These are phyloP conservation scores for Gautieria morchelliformis DNA, from an alignment of 768 basidiomycete genomes.

Conservation along the genomic window DNA sequence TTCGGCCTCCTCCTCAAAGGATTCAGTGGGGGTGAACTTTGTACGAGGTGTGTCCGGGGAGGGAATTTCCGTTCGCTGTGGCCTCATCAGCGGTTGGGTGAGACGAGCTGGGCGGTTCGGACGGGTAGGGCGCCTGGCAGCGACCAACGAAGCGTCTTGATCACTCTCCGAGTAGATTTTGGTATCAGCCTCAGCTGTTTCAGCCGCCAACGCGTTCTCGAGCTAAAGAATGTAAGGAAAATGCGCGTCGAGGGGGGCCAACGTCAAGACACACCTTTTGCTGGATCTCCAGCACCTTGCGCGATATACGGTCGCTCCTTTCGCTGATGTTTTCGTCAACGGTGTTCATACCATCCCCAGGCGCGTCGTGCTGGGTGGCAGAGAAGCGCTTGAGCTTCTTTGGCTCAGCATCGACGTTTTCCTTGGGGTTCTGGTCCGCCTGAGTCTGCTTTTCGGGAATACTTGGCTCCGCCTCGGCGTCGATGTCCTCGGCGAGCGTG, in stretches of 20 bases:
- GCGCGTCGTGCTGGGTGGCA: conserved; percentile 49
- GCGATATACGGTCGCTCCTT: conserved; percentile 79
- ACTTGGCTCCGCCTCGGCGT: conserved; percentile 28
- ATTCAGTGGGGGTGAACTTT: conserved; percentile 1
- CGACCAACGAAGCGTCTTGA: conserved; percentile 25
- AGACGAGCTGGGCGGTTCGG: conserved; percentile 5
- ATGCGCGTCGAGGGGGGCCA: conserved; percentile 8
- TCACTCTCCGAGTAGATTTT: conserved; percentile 5
- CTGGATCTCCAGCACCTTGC: conserved; percentile 84
- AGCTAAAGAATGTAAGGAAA: conserved; percentile 34
- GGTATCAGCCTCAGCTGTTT: conserved; percentile 23
- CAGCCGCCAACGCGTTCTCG: conserved; percentile 61
- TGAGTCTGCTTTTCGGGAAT: conserved; percentile 15
- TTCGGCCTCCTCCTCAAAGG: not conserved
- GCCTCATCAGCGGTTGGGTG: not conserved
- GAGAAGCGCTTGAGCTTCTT: conserved; percentile 73
- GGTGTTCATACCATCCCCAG: conserved; percentile 75
- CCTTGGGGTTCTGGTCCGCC: conserved; percentile 48
- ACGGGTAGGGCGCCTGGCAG: not conserved
- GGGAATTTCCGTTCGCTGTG: conserved; percentile 2
- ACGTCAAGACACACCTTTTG: conserved; percentile 56
- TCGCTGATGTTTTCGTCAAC: conserved; percentile 79
- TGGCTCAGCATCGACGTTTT: conserved; percentile 42
- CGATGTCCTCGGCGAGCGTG: conserved; percentile 52
- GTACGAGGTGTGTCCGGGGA: conserved; percentile 6